A percentile compares a stretch with the other conserved stretches of the same genome.
phyloP scores from a whole-genome alignment of 2,329 filamentous ascomycete species.

The Trichoderma sp. region DNA sequence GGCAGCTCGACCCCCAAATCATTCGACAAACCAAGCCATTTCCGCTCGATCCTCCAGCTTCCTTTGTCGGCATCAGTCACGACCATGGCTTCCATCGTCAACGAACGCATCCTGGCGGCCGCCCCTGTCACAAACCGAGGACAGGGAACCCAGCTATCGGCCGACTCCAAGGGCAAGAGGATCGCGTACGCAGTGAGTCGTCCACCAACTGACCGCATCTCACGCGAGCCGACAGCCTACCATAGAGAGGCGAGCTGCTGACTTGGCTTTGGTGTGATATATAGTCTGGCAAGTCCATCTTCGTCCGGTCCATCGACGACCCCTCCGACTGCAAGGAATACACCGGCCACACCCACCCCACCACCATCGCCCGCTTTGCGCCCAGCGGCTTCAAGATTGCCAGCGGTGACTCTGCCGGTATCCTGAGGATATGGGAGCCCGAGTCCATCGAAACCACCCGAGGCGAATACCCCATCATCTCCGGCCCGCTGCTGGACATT shows the following conservation, averaged over 20 bases:
- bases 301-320: slow-evolving; percentile 90
- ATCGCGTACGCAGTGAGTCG: slow-evolving; percentile 84
- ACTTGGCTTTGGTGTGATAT: not conserved
- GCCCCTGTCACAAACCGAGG: slow-evolving; percentile 81
- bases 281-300: slow-evolving; percentile 96
- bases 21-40: not conserved
- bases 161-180: slow-evolving; percentile 85
- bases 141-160: slow-evolving; percentile 84
- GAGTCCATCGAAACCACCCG: slow-evolving; percentile 83
- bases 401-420: slow-evolving; percentile 82
- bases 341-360: slow-evolving; percentile 83
- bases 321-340: slow-evolving; percentile 86
- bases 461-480: slow-evolving; percentile 92
- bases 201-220: slow-evolving; percentile 6
- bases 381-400: slow-evolving; percentile 95
- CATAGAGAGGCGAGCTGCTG: not conserved
- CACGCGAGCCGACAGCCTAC: not conserved
- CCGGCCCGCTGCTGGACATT: slow-evolving; percentile 91
- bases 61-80: not conserved
- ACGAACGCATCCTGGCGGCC: slow-evolving; percentile 78
- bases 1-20: not conserved
- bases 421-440: slow-evolving; percentile 90
- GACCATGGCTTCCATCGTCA: slow-evolving; percentile 52
- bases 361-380: slow-evolving; percentile 90
- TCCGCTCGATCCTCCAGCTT: not conserved